A percentile compares a stretch with the other conserved stretches of the same genome.
Evolutionary conservation across 192 early-diverging fungal genomes (phyloP).

Genomic region (Backusella luteola): DNA sequence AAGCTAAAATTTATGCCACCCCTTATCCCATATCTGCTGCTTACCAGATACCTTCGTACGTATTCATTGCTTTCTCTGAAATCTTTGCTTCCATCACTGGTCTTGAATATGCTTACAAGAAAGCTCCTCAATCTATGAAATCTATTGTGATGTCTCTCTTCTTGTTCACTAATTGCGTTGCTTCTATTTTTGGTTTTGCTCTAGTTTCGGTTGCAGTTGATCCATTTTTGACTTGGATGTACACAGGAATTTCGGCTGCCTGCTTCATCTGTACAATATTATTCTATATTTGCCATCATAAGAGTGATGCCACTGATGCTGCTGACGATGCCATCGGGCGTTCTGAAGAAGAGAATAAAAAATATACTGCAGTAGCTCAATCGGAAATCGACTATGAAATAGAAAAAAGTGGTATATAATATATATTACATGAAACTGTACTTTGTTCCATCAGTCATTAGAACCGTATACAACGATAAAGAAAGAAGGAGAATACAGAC

Average conservation of each 20-base stretch:
- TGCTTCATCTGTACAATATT: slow-evolving; percentile 36
- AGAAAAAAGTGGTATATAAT: neutral
- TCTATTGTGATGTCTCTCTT: slow-evolving; percentile 69
- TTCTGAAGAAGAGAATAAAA: neutral
- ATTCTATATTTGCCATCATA: slow-evolving; percentile 51
- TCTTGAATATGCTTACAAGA: slow-evolving; percentile 68
- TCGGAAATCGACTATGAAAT: slow-evolving; percentile 18
- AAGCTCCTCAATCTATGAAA: slow-evolving; percentile 60
- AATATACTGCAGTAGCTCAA: neutral
- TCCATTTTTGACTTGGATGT: slow-evolving; percentile 52
- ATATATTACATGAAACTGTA: neutral
- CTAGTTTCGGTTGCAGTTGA: slow-evolving; percentile 57
- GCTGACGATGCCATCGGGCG: slow-evolving; percentile 35
- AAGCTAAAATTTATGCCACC: slow-evolving; percentile 60
- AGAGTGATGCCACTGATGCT: slow-evolving; percentile 46
- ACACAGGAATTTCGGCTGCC: slow-evolving; percentile 48
- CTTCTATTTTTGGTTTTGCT: slow-evolving; percentile 55
- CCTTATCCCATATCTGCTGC: slow-evolving; percentile 53
- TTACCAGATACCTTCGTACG: slow-evolving; percentile 55
- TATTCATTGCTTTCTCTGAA: slow-evolving; percentile 64
- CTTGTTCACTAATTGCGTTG: slow-evolving; percentile 53
- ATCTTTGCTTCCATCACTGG: slow-evolving; percentile 70
- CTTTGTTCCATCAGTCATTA: neutral
- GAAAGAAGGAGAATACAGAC: neutral
- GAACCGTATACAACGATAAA: neutral